These are phyloP conservation scores for Epicoccum sorghinum DNA, from an alignment of 2,329 filamentous ascomycete genomes.

Conservation along the genomic window DNA sequence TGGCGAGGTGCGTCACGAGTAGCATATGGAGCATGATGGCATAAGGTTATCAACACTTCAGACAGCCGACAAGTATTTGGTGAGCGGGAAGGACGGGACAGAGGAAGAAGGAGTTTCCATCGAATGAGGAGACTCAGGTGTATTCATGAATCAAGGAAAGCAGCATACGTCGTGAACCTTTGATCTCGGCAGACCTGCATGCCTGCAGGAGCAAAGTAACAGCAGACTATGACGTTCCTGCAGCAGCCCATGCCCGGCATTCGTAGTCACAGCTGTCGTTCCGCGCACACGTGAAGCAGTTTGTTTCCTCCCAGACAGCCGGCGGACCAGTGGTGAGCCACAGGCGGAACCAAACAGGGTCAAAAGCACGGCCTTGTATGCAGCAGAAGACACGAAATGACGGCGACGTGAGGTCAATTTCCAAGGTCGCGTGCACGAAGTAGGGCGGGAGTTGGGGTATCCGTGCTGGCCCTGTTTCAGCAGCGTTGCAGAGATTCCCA, in stretches of 20 bases:
- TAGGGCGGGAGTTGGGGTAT: neutral
- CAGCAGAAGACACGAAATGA: neutral
- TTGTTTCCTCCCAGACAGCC: neutral
- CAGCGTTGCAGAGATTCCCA: constrained; percentile 32
- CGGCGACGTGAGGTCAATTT: neutral
- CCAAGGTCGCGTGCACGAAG: constrained; percentile 18
- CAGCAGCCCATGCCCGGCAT: neutral
- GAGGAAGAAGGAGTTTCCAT: too few species aligned
- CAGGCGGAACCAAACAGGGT: neutral
- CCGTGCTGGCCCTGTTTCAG: constrained; percentile 37
- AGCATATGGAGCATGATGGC: too few species aligned
- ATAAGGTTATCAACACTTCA: too few species aligned
- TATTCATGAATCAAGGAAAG: neutral
- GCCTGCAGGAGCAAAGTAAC: neutral
- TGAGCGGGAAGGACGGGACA: too few species aligned
- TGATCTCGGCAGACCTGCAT: neutral
- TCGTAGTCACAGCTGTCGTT: neutral
- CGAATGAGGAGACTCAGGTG: too few species aligned
- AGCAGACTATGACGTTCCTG: neutral
- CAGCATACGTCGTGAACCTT: neutral
- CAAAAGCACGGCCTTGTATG: neutral
- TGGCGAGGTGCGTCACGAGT: too few species aligned
- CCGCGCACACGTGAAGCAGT: neutral
- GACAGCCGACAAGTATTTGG: too few species aligned
- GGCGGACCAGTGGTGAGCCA: neutral